Evolutionary conservation across 169 alveolate species (phyloP), one percentile per base, ranked within the genome.

Genomic region (Babesia sp.): DNA sequence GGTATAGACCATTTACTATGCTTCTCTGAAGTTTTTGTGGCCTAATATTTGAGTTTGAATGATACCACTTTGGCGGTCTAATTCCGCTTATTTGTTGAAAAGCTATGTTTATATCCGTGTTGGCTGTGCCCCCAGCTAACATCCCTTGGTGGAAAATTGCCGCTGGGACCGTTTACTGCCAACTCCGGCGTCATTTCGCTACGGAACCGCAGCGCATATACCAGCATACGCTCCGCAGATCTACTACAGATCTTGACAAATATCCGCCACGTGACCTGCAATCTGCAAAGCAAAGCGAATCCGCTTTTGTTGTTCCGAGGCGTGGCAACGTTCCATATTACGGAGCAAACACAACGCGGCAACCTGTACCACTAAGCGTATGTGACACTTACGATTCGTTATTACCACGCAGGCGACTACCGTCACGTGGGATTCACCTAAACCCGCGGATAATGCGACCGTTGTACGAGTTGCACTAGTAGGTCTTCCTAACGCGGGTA

Each of bases 401-500:
- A 55, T 58, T 18, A n/a, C 37, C 63, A 64, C 74, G 56, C 74
- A 78, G 88, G 88, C 84, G n/a, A 71, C 51, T 46, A 71, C 88
- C 55, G 71, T 64, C 41, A 54, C 66, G 46, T 88, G 93, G 93
- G 34, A 51, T 45, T 71, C 82, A 22, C 93, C 93, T 41, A 68
- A 56, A 24, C 91, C 78, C 54, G 91, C 93, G 11, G 71, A 67
- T 39, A 51, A 88, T 45, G 82, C 93, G 8, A 55, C 63, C 29
- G 58, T 75, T 54, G 64, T 88, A 20, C 81, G 78, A 54, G 84
- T 84, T 34, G 94, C 96, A 2, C 75, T 92, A 48, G 80, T 89
- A 42, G 96, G 96, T 18, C 92, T 91, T 12, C 96, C 96, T 16
- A 92, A 92, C 67, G 91, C 95, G n/a, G 95, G 92, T 20, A 92